phyloP scores from a whole-genome alignment of 257 asterid genomes.

The Lavandula angustifolia region DNA sequence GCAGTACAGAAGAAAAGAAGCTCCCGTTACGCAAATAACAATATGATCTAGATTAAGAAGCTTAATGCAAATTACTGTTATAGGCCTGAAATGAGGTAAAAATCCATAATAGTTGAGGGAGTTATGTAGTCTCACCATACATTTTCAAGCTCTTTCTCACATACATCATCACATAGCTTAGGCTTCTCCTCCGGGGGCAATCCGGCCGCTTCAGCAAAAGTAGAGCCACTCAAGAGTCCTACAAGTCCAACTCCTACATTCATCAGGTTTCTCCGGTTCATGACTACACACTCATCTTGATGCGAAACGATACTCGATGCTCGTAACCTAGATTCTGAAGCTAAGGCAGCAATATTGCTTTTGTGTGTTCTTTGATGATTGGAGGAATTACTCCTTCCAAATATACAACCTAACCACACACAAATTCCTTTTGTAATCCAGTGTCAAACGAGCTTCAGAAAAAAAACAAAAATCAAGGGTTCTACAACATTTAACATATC shows the following conservation, averaged over 20 bases:
- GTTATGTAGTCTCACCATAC: conserved; percentile 71
- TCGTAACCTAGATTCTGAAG: conserved; percentile 35
- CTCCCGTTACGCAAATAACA: background rate
- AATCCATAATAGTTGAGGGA: conserved; percentile 38
- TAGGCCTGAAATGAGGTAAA: background rate
- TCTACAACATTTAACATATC: background rate
- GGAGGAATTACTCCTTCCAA: conserved; percentile 30
- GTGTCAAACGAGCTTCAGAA: no score
- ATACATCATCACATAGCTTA: conserved; percentile 70
- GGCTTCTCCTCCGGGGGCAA: conserved; percentile 95
- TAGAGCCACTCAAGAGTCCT: conserved; percentile 42
- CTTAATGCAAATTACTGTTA: background rate
- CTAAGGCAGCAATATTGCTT: conserved; percentile 18
- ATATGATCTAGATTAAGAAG: conserved; percentile 5
- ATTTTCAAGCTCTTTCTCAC: conserved; percentile 93
- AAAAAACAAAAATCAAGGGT: background rate
- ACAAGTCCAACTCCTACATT: conserved; percentile 40
- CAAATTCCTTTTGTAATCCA: background rate
- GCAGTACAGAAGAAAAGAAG: no score
- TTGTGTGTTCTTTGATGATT: conserved; percentile 35
- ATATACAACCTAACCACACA: conserved; percentile 41
- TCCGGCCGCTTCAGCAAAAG: conserved; percentile 70
- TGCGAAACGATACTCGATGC: conserved; percentile 24
- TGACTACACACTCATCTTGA: conserved; percentile 29
- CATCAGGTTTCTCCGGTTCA: conserved; percentile 53